Evolutionary conservation across 352 stramenopile genomes (phyloP).

Genomic region (Phytophthora citricola): DNA sequence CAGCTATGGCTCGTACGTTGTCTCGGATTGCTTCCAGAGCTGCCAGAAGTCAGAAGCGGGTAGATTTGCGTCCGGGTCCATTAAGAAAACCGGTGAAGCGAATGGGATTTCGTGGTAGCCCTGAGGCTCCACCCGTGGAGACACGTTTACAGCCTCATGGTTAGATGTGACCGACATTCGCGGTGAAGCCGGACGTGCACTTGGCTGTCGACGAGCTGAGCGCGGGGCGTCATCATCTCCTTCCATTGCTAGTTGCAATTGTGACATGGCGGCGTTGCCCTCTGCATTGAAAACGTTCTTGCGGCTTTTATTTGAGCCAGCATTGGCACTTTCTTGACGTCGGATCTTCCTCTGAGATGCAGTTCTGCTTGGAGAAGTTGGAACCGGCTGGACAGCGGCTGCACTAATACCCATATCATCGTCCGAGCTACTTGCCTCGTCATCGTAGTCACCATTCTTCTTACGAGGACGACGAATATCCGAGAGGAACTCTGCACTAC

Average conservation of each 20-base stretch:
- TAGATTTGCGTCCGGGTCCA: conserved; percentile 44
- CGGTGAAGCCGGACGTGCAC: conserved; percentile 18
- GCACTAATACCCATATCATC: conserved; percentile 10
- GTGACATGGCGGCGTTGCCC: conserved; percentile 33
- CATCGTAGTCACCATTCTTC: conserved; percentile 23
- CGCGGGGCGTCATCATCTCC: conserved; percentile 21
- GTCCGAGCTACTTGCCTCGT: conserved; percentile 21
- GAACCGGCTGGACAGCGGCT: conserved; percentile 17
- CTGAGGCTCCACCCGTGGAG: conserved; percentile 14
- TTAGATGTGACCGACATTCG: not conserved
- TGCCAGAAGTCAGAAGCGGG: conserved; percentile 37
- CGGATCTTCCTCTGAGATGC: conserved; percentile 14
- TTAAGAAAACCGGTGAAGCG: conserved; percentile 63
- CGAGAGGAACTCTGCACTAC: conserved; percentile 66
- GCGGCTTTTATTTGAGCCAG: conserved; percentile 27
- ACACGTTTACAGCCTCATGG: conserved; percentile 10
- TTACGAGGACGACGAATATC: conserved; percentile 33
- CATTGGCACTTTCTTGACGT: conserved; percentile 11
- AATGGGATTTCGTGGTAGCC: conserved; percentile 53
- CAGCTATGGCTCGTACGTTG: conserved; percentile 51
- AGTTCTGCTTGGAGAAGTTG: conserved; percentile 12
- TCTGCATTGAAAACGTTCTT: conserved; percentile 54
- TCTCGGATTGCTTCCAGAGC: conserved; percentile 68
- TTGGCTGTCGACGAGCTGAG: conserved; percentile 17
- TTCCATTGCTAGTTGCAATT: conserved; percentile 35